Base-by-base conservation (phyloP, 1,139 yeast species). In the Scheffersomyces cryptocercus region DNA sequence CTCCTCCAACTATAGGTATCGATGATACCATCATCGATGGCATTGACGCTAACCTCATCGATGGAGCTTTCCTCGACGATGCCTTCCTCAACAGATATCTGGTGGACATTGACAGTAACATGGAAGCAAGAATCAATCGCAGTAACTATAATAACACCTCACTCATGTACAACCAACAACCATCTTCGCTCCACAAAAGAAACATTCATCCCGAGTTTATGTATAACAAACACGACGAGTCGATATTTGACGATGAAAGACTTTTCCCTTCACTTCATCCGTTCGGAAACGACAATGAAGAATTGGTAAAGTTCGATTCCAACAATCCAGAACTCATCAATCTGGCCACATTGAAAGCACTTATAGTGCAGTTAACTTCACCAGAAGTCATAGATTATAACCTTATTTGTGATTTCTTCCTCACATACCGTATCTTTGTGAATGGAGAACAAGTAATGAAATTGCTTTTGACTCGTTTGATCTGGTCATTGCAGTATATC, bases 321-420 rank as follows among this genome's bases (percentile, higher is more conserved):
- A 50, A 51, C 6, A 63, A 64, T 43, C 63, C 67, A 3, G 72
- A 66, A 6, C 46, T 68, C 32, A 59, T 74, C 29, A 71, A 67
- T 60, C 74, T 64, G 52, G 79, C 71, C 42, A 62, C 76, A 8
- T 48, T 75, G 28, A 62, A 73, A 46, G 85, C 90, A 2, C 70
- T 90, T 29, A 68, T 90, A 5, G 84, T 85, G 3, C 85, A 86
- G 50, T 65, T 91, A 43, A 87, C 97, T 1, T 82, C 93, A 7
- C 95, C 96, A 7, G 81, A 81, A 36, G 77, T 84, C 6, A 79
- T 90, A 24, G 95, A 89, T 61, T 91, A 93, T 60, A 81, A 82
- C 49, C 73, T 87, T 39, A 69, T 88, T 42, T 81, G 93, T 42
- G 97, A 91, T 64, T 90, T 93, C 62, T 88, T 93, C 61, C 74